phyloP scores from a whole-genome alignment of 2,329 filamentous ascomycete species.

The Chaetothyriales sp. region DNA sequence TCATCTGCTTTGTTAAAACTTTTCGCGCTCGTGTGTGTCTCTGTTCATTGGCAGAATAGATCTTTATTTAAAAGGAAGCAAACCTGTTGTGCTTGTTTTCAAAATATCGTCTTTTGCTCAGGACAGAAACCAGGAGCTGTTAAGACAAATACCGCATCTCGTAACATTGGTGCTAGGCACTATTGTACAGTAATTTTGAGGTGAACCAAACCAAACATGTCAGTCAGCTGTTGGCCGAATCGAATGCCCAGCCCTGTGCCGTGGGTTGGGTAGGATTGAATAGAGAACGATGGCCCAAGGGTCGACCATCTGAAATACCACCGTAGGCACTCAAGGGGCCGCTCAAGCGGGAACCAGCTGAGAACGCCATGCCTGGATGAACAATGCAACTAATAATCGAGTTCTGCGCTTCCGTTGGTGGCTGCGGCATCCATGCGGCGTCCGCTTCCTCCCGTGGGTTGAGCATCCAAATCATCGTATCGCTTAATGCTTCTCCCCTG shows the following conservation, averaged over 20 bases:
- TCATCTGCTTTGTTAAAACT: too few species aligned
- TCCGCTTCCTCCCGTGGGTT: conserved; percentile 22
- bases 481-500: conserved; percentile 88
- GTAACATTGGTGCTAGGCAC: neutral
- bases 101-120: neutral
- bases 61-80: neutral
- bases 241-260: neutral
- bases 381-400: conserved; percentile 11
- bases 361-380: neutral
- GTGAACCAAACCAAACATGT: neutral
- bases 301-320: neutral
- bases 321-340: neutral
- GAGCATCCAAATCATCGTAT: conserved; percentile 89
- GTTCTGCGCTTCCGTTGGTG: conserved; percentile 8
- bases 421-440: conserved; percentile 19
- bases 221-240: neutral
- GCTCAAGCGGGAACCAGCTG: neutral
- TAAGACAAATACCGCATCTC: neutral
- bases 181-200: neutral
- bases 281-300: too few species aligned
- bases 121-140: neutral
- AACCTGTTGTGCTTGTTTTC: neutral
- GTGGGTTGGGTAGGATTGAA: neutral
- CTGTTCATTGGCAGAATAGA: neutral
- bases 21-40: neutral